Evolutionary conservation across 225 moss, liverwort and hornwort species (phyloP).

Genomic region (Pleurozium schreberi): DNA sequence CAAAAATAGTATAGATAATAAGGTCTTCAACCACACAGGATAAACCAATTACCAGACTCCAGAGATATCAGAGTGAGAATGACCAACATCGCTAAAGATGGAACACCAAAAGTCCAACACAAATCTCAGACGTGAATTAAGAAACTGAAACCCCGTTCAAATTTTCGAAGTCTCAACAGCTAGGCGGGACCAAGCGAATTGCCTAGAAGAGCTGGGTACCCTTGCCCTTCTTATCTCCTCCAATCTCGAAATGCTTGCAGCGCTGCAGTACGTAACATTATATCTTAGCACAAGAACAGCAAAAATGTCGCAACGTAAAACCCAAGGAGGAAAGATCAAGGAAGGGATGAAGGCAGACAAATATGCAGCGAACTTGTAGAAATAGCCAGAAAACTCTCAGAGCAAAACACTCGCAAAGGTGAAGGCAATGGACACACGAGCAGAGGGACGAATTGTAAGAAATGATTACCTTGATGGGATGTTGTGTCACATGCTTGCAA

Average conservation of each 20-base stretch:
- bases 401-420: too few species aligned
- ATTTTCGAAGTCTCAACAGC: not conserved
- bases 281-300: not conserved
- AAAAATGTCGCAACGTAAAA: not conserved
- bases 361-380: not conserved
- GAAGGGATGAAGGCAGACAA: not conserved
- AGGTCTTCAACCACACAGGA: not conserved
- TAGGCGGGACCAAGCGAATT: not conserved
- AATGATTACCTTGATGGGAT: conserved; percentile 61
- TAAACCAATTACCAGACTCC: not conserved
- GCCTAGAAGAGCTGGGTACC: conserved; percentile 74
- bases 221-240: conserved; percentile 93
- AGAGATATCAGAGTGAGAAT: not conserved
- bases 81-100: not conserved
- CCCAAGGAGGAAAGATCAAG: not conserved
- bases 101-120: not conserved
- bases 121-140: not conserved
- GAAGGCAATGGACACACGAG: not conserved
- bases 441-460: not conserved
- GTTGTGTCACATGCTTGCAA: conserved; percentile 94
- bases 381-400: not conserved
- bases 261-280: conserved; percentile 35
- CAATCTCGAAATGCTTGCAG: conserved; percentile 92
- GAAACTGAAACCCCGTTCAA: not conserved
- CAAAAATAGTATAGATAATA: not conserved